Conservation (phyloP, 768 basidiomycete species). For the Amylocystis lapponica region DNA sequence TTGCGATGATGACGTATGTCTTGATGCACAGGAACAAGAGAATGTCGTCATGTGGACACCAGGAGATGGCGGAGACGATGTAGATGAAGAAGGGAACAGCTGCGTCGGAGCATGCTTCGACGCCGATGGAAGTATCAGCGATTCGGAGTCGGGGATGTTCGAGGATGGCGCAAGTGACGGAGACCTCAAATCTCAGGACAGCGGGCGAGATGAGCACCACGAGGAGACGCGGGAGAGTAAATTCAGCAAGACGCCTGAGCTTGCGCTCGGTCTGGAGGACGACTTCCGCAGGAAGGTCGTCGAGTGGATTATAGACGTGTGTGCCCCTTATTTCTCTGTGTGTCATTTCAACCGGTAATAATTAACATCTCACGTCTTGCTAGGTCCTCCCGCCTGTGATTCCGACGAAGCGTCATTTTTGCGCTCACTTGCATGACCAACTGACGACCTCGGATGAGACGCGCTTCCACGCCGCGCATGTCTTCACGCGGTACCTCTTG, state of each 20-base stretch:
- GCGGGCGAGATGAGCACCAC: neutral
- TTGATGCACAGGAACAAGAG: no score
- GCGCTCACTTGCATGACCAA: conserved; percentile 44
- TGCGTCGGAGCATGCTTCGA: neutral
- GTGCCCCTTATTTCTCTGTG: neutral
- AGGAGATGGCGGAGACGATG: conserved; percentile 3
- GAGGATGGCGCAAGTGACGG: neutral
- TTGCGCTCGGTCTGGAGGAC: conserved; percentile 27
- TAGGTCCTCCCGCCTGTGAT: conserved; percentile 15
- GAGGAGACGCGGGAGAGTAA: neutral
- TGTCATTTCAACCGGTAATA: no score
- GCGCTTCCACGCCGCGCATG: conserved; percentile 57
- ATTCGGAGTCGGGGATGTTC: conserved; percentile 18
- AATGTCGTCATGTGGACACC: conserved; percentile 5
- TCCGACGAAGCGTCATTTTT: conserved; percentile 6
- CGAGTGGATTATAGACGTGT: conserved; percentile 43
- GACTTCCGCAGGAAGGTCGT: conserved; percentile 30
- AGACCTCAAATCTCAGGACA: neutral
- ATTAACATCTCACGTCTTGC: no score
- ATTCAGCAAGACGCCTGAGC: neutral
- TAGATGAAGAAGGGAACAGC: neutral
- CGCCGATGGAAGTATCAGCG: neutral
- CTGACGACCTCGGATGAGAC: conserved; percentile 50
- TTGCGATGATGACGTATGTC: no score
- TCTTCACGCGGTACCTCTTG: conserved; percentile 54